Percentiles rank a stretch among this genome's conserved stretches.
These are phyloP conservation scores for Eucalyptus marginata DNA, from an alignment of 345 rosid genomes.

Conservation along the genomic window DNA sequence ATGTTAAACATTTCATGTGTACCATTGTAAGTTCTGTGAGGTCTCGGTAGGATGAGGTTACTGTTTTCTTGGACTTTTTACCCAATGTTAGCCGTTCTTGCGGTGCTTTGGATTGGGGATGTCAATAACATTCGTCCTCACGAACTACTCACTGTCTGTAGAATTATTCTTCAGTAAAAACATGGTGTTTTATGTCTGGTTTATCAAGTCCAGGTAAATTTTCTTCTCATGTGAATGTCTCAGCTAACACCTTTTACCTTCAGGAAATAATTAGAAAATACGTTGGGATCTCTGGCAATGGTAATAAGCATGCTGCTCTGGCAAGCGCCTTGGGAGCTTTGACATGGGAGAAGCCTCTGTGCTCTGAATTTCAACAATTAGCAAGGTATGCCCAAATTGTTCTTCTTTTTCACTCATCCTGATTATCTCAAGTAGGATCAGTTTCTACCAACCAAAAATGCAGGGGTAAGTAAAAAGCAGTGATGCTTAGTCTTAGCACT, in stretches of 20 bases:
- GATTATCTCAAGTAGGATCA: neutral
- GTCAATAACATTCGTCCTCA: neutral
- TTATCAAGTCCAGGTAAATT: neutral
- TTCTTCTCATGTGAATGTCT: neutral
- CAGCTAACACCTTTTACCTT: neutral
- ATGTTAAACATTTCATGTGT: neutral
- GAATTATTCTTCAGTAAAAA: neutral
- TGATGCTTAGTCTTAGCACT: neutral
- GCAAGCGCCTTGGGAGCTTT: constrained; percentile 78
- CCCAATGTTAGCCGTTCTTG: neutral
- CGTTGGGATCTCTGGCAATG: constrained; percentile 36
- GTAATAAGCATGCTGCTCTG: constrained; percentile 58
- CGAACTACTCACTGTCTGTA: neutral
- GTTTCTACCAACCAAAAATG: neutral
- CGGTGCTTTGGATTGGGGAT: neutral
- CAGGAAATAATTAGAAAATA: constrained; percentile 78
- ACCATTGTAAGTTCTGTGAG: neutral
- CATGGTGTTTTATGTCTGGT: neutral
- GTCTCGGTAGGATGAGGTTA: neutral
- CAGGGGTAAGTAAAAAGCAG: neutral
- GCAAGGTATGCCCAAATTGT: constrained; percentile 39
- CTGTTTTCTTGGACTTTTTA: neutral
- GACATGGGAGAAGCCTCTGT: constrained; percentile 67
- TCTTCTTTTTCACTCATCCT: neutral
- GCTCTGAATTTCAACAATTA: constrained; percentile 67